Conservation (phyloP, 495 filamentous ascomycete genomes). For the Cudoniella acicularis region DNA sequence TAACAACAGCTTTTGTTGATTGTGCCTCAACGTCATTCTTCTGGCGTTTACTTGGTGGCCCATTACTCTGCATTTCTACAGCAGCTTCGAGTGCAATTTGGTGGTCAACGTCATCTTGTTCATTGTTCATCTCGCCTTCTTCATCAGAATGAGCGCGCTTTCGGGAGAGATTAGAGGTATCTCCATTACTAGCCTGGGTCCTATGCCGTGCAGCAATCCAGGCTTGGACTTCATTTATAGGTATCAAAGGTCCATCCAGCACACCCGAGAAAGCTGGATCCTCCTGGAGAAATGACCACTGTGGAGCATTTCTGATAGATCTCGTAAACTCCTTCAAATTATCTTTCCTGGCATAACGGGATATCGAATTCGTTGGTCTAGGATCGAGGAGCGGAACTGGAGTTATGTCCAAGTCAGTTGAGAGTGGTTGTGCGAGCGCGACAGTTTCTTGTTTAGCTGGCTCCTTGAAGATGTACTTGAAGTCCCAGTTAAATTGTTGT, state of each 20-base stretch:
- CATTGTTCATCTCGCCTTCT: background rate
- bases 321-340: constrained; percentile 40
- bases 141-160: constrained; percentile 18
- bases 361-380: constrained; percentile 27
- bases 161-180: background rate
- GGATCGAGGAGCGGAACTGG: constrained; percentile 19
- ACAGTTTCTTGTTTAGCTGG: constrained; percentile 11
- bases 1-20: background rate
- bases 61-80: background rate
- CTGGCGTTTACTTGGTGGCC: constrained; percentile 13
- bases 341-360: constrained; percentile 43
- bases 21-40: constrained; percentile 9
- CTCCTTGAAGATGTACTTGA: constrained; percentile 36
- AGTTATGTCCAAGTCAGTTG: constrained; percentile 28
- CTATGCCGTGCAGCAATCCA: constrained; percentile 19
- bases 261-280: constrained; percentile 44
- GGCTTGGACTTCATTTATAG: constrained; percentile 11
- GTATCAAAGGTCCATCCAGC: constrained; percentile 26
- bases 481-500: constrained; percentile 36
- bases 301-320: constrained; percentile 36
- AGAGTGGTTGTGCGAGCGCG: constrained; percentile 37
- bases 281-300: constrained; percentile 40
- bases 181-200: background rate
- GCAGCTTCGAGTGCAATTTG: constrained; percentile 1
- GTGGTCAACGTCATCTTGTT: constrained; percentile 18